Base-by-base conservation (phyloP, 306 rosid species). In the Dalbergia oliveri region DNA sequence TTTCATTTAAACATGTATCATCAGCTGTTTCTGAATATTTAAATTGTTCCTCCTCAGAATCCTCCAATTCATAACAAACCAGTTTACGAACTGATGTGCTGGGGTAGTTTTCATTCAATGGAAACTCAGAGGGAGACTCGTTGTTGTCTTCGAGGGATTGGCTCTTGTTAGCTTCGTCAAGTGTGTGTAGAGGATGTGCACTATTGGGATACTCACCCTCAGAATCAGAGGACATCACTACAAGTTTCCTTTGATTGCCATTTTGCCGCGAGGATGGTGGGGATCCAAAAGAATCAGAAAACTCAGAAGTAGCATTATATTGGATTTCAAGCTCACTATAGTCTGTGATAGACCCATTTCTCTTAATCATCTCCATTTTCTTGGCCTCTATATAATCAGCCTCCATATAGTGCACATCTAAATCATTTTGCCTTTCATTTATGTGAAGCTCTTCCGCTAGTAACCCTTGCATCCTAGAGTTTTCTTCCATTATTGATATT, bases 141-240 rank as follows among this genome's bases (percentile, higher is more conserved):
- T 50, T 13, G 60, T 84, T 81, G 72, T 63, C 81, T 81, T 80
- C 84, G 58, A 50, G 70, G 72, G 70, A 43, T 62, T 76, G 81
- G 63, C 50, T 86, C 50, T 67, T 75, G 49, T 84, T 35, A 83
- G 82, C 54, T 79, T 79, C 82, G 23, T 81, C 82, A 69, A 76
- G 82, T 9, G 57, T 61, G 81, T 60, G 83, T 47, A 12, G 73
- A 63, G 70, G 78, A 56, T 72, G 41, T 45, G 33, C 76, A 69
- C 51, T 78, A 72, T 69, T 77, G 49, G 83, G 70, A 73, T 80
- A 67, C 57, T 86, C 97, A 43, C 90, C 96, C 85, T 95, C 99
- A 64, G 99, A 95, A 87, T 90, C 98, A 86, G 97, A 94, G 75
- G 97, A 91, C 87, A 89, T 81, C 9, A 91, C 92, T 70, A 88